phyloP scores from a whole-genome alignment of 2,329 filamentous ascomycete genomes.

The Colletotrichum filicis region DNA sequence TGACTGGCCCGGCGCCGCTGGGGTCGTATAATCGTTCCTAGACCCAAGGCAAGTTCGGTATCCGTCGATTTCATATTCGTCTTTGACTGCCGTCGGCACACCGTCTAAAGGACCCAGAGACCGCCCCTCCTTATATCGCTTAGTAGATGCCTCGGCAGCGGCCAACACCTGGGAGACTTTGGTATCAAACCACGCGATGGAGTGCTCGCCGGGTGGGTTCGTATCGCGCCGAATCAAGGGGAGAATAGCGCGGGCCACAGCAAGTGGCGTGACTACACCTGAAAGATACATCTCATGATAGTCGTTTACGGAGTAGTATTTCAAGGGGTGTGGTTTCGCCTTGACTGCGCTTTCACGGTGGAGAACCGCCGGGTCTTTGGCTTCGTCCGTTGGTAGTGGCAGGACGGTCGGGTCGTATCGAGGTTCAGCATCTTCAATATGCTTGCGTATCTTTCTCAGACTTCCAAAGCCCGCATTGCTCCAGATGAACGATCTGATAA shows the following conservation, averaged over 20 bases:
- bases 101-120: constrained; percentile 76
- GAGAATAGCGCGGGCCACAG: constrained; percentile 57
- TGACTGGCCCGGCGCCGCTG: constrained; percentile 47
- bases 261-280: constrained; percentile 56
- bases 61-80: constrained; percentile 80
- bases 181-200: constrained; percentile 56
- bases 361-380: constrained; percentile 47
- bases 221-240: constrained; percentile 56
- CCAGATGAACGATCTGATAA: constrained; percentile 68
- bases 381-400: constrained; percentile 53
- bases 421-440: constrained; percentile 61
- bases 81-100: constrained; percentile 79
- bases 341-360: constrained; percentile 28
- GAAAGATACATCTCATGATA: constrained; percentile 57
- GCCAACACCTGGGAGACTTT: constrained; percentile 52
- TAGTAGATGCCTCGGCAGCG: constrained; percentile 56
- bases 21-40: constrained; percentile 66
- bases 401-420: constrained; percentile 59
- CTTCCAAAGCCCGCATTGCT: constrained; percentile 71
- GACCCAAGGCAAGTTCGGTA: constrained; percentile 76
- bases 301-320: constrained; percentile 52
- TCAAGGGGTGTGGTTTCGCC: constrained; percentile 27
- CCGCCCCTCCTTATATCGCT: constrained; percentile 62
- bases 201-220: constrained; percentile 50
- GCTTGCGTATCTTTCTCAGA: constrained; percentile 63